Conservation (phyloP, 192 early-diverging fungal species). For the Coemansia sp. region DNA sequence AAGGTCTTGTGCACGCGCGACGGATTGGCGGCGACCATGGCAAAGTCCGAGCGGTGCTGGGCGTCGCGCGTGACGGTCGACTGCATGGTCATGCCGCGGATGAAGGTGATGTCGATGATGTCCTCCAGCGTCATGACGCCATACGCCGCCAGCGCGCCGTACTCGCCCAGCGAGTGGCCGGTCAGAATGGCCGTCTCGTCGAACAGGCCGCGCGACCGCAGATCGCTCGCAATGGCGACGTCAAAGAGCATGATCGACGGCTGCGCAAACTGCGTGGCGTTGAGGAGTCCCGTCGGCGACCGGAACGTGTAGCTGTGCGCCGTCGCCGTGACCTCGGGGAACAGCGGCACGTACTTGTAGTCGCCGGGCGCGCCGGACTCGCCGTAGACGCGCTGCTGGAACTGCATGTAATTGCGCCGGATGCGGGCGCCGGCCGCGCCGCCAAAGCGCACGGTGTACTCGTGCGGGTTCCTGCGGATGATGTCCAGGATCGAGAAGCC, state of each 20-base stretch:
- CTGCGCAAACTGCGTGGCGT: slow-evolving; percentile 96
- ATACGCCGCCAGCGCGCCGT: slow-evolving; percentile 85
- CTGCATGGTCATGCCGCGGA: slow-evolving; percentile 99
- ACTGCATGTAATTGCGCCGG: slow-evolving; percentile 76
- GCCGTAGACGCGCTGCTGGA: slow-evolving; percentile 11
- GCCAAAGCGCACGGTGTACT: slow-evolving; percentile 91
- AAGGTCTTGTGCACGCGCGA: slow-evolving; percentile 79
- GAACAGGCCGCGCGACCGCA: slow-evolving; percentile 84
- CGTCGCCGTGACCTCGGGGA: slow-evolving; percentile 77
- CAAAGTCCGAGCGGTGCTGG: slow-evolving; percentile 83
- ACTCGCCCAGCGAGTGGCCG: slow-evolving; percentile 96
- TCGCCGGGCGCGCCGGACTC: background rate
- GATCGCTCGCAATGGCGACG: slow-evolving; percentile 78
- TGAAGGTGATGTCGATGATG: slow-evolving; percentile 90
- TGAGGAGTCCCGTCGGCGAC: slow-evolving; percentile 82
- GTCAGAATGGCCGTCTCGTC: slow-evolving; percentile 78
- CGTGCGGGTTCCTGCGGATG: slow-evolving; percentile 83
- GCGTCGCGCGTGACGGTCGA: slow-evolving; percentile 82
- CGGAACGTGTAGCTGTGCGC: slow-evolving; percentile 82
- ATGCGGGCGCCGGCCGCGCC: slow-evolving; percentile 79
- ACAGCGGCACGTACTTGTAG: slow-evolving; percentile 60
- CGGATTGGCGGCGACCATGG: slow-evolving; percentile 95
- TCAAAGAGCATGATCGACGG: slow-evolving; percentile 88
- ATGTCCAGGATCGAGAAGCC: slow-evolving; percentile 93
- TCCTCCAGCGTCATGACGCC: slow-evolving; percentile 81